Conservation (phyloP, 2,329 filamentous ascomycete species). For the Trichoderma breve region DNA sequence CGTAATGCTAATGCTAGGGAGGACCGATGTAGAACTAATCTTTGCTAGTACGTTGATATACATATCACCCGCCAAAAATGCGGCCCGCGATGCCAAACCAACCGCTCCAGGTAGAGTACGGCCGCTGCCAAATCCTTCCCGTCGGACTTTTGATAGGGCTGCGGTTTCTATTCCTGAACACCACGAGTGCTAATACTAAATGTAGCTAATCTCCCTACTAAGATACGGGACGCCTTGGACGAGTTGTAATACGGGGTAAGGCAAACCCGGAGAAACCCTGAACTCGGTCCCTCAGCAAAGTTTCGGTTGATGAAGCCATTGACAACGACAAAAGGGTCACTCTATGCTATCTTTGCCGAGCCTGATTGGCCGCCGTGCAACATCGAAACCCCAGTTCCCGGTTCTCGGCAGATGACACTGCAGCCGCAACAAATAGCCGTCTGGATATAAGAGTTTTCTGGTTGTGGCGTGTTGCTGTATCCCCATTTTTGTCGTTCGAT, state of each 20-base stretch:
- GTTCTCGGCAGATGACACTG: conserved; percentile 8
- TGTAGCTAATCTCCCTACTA: background rate
- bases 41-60: background rate
- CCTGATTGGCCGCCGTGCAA: background rate
- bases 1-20: background rate
- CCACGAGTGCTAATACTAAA: background rate
- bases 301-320: background rate
- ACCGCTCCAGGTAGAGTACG: background rate
- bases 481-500: conserved; percentile 20
- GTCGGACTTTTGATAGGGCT: background rate
- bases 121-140: background rate
- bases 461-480: conserved; percentile 9
- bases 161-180: background rate
- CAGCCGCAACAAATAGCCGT: background rate
- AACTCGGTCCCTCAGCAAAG: background rate
- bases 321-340: background rate
- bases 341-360: background rate
- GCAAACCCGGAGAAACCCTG: background rate
- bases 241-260: background rate
- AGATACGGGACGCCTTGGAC: background rate
- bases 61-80: background rate
- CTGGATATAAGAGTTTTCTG: background rate
- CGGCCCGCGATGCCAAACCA: background rate
- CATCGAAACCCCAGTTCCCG: conserved; percentile 3
- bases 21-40: background rate